Base-by-base conservation (phyloP, 768 basidiomycete species). In the Boletus tomentosulus region DNA sequence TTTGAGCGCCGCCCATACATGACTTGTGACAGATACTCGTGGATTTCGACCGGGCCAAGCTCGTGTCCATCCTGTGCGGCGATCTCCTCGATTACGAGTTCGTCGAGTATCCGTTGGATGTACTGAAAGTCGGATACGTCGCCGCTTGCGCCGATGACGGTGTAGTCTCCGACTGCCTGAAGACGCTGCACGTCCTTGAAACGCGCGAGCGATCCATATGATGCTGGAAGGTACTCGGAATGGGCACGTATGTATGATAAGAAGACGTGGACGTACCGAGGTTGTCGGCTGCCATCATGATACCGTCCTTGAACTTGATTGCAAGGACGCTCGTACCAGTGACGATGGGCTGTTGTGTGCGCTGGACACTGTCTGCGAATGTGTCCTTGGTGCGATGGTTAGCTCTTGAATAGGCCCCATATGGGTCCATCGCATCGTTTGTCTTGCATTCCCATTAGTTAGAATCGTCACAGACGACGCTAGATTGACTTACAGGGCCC, bases 61-160 rank as follows among this genome's bases (percentile, higher is more conserved):
- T 78, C 74, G 62, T 97, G 90, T 0, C 86, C 88, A 65, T 99
- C 97, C 54, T 84, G 83, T 34, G 85, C 79, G 6, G 89, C 82
- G 59, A 86, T 82, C 71, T 99, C 94, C 34, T 87, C 83, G 58
- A 85, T 76, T 41, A 87, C 80, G 44, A 95, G 75, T 24, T 84
- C 80, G 57, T 97, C 89, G 45, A 99, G 82, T 44, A 86, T 64
- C 46, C 75, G 77, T 66, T 97, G 90, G 60, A 98, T 79, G 71
- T 90, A 86, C 70, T 99, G 97, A 73, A 93, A 98, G 74, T 99
- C 97, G 63, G 89, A 89, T 86, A 99, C 91, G 76, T 99, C 97
- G 27, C 97, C 97, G 15, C 92, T 85, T 3, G 90, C 96, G 22
- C 92, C 97, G 62, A 99, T 77, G 56, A 95, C 79, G 42, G 94